Evolutionary conservation across 495 filamentous ascomycete species (phyloP), one percentile per base, ranked within the genome.

Genomic region (Achaetomiella virescens): DNA sequence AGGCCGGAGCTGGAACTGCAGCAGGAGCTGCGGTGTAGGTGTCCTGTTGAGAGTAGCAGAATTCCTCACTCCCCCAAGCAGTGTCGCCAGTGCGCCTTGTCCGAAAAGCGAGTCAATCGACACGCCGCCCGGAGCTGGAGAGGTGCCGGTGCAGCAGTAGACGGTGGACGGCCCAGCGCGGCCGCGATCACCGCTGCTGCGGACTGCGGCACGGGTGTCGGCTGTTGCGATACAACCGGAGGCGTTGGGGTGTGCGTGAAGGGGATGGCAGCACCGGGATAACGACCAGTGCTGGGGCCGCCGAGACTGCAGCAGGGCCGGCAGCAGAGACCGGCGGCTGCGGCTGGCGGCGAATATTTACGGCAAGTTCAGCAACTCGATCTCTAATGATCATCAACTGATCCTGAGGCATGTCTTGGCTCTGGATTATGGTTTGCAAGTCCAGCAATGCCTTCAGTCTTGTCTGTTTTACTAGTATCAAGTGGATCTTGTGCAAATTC

Each of bases 381-480:
- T 89, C 83, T 67, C 84, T 84, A 62, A 96, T 84, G 65, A 85
- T 77, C 68, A 83, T 83, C 61, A 96, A 77, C 73, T 95, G 84
- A 61, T 90, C 83, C 65, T 83, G 85, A 44, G 87, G 83, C 63
- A 96, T 80, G 62, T 89, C 81, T 65, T 89, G 88, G 59, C 76
- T 84, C 64, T 87, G 80, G 70, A 97, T 73, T 64, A 96, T 84
- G 44, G 70, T 80, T 72, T 96, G 86, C 58, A 97, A 80, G 70
- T 92, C 89, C 70, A 95, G 72, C 61, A 97, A 79, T 18, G 91
- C 90, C 69, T 91, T 87, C 64, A 97, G 71, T 63, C 85, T 86
- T 56, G 81, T 82, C 71, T 90, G 85, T 60, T n/a, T 85, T 78
- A 65, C 81, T 80, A 69, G 76, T 72, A 75, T 96, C 87, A 72